Evolutionary conservation across 257 asterid genomes (phyloP).

Genomic region (Nemophila menziesii): DNA sequence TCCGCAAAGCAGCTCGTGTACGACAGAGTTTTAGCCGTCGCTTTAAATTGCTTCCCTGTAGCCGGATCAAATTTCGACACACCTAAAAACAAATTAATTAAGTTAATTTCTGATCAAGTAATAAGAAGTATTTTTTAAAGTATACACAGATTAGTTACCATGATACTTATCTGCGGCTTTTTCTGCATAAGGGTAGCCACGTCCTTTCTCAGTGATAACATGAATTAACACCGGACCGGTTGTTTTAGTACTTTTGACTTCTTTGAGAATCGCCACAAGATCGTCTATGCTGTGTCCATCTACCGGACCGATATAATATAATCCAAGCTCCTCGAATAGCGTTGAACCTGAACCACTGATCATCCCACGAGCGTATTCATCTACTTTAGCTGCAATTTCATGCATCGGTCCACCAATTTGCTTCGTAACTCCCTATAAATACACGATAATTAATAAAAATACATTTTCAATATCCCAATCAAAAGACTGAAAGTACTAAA

Average conservation of each 20-base stretch:
- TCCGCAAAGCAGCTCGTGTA: conserved; percentile 91
- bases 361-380: conserved; percentile 94
- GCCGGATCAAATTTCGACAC: conserved; percentile 91
- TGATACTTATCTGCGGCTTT: conserved; percentile 93
- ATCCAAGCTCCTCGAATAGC: conserved; percentile 88
- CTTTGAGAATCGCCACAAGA: conserved; percentile 61
- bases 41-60: conserved; percentile 77
- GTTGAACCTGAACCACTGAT: conserved; percentile 91
- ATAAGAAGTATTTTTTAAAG: not conserved
- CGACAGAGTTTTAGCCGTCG: conserved; percentile 66
- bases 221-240: conserved; percentile 91
- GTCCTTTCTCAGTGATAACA: conserved; percentile 88
- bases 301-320: conserved; percentile 90
- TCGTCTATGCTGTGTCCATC: conserved; percentile 91
- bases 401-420: conserved; percentile 96
- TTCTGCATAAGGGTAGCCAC: conserved; percentile 94
- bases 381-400: conserved; percentile 89
- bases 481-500: conserved; percentile 8
- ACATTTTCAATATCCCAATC: not conserved
- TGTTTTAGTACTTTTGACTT: conserved; percentile 80
- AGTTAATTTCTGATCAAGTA: conserved; percentile 2
- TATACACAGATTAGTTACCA: conserved; percentile 32
- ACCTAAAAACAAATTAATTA: conserved; percentile 26
- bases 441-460: too few relatives aligned
- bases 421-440: conserved; percentile 83